Evolutionary conservation across 129 eudicot species (phyloP).

Genomic region (Centrapalus pauciflorus): DNA sequence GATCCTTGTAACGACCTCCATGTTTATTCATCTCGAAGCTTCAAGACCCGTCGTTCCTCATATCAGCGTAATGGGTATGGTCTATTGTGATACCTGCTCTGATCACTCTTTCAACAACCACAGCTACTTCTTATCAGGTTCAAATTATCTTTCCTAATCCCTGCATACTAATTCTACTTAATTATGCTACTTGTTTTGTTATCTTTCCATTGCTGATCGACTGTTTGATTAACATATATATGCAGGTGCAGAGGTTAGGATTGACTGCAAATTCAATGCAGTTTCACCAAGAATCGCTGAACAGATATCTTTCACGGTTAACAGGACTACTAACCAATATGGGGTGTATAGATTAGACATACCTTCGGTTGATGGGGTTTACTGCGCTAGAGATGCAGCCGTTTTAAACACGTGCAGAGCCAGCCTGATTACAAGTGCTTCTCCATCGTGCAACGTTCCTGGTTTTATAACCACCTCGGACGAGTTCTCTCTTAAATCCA

Average conservation of each 20-base stretch:
- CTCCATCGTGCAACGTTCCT: conserved; percentile 54
- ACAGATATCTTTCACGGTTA: conserved; percentile 58
- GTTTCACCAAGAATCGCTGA: conserved; percentile 55
- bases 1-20: neutral
- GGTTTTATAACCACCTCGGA: conserved; percentile 58
- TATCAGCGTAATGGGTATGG: conserved; percentile 83
- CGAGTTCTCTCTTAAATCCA: conserved; percentile 52
- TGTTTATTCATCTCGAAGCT: conserved; percentile 33
- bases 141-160: neutral
- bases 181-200: neutral
- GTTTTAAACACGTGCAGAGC: conserved; percentile 61
- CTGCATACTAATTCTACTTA: neutral
- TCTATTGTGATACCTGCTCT: conserved; percentile 77
- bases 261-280: conserved; percentile 78
- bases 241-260: conserved; percentile 66
- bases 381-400: conserved; percentile 56
- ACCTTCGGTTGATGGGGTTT: conserved; percentile 69
- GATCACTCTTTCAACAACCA: conserved; percentile 62
- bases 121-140: conserved; percentile 85
- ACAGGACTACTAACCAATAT: conserved; percentile 62
- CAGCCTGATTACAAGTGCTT: conserved; percentile 35
- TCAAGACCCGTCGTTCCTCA: conserved; percentile 33
- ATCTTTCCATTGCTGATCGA: no score
- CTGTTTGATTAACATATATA: conserved; percentile 24
- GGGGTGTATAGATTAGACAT: conserved; percentile 71